Evolutionary conservation across 2,329 filamentous ascomycete species (phyloP).

Genomic region (Aspergillus sojae): DNA sequence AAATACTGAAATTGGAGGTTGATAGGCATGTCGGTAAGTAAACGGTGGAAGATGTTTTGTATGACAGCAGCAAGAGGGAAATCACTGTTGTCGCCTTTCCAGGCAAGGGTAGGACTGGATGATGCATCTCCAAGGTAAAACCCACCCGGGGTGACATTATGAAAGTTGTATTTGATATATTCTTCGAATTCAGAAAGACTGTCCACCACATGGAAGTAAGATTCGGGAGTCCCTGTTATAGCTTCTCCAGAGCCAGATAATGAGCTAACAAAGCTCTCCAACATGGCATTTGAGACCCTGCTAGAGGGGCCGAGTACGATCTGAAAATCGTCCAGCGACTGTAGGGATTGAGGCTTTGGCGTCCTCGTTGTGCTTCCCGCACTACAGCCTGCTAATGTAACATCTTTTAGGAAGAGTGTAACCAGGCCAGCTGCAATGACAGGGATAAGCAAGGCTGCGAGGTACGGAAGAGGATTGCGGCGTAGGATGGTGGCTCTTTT

Average conservation of each 20-base stretch:
- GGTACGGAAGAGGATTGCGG: conserved; percentile 75
- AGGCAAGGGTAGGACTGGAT: conserved; percentile 68
- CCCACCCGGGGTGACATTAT: conserved; percentile 73
- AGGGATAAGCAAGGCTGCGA: conserved; percentile 74
- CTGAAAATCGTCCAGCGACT: conserved; percentile 32
- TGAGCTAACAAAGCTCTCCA: conserved; percentile 24
- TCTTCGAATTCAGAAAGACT: conserved; percentile 69
- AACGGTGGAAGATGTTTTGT: conserved; percentile 67
- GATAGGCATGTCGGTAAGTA: conserved; percentile 70
- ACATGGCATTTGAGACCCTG: conserved; percentile 27
- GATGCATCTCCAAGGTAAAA: conserved; percentile 71
- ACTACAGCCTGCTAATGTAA: conserved; percentile 56
- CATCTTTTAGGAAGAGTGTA: conserved; percentile 70
- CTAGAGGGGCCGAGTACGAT: conserved; percentile 42
- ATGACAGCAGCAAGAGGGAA: conserved; percentile 56
- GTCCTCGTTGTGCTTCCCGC: conserved; percentile 34
- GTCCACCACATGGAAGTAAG: conserved; percentile 58
- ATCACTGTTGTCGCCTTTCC: conserved; percentile 63
- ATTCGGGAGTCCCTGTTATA: conserved; percentile 32
- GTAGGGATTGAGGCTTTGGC: conserved; percentile 31
- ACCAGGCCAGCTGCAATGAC: conserved; percentile 78
- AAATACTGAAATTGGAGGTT: conserved; percentile 73
- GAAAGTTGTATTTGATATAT: conserved; percentile 65
- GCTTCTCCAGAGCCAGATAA: conserved; percentile 30
- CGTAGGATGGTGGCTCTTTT: conserved; percentile 79